phyloP scores from a whole-genome alignment of 345 rosid species.

The Hibiscus tridactylites region DNA sequence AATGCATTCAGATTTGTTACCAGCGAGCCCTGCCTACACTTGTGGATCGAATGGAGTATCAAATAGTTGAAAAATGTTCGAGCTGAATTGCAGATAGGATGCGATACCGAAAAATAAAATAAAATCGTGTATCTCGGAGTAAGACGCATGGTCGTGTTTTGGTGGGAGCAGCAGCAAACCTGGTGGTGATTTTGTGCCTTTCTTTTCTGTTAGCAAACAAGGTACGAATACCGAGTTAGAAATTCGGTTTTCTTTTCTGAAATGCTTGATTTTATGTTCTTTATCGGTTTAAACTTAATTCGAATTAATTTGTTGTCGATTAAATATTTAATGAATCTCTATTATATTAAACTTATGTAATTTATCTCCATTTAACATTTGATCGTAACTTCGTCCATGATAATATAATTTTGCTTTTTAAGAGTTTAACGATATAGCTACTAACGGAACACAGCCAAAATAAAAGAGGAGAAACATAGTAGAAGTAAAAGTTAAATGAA shows the following conservation, averaged over 20 bases:
- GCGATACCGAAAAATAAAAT: not conserved
- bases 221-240: not conserved
- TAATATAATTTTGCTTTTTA: too few relatives aligned
- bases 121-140: not conserved
- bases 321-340: too few relatives aligned
- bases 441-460: too few relatives aligned
- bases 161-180: not conserved
- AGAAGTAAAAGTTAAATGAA: too few relatives aligned
- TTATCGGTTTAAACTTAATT: too few relatives aligned
- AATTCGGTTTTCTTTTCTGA: not conserved
- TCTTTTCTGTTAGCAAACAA: slow-evolving; percentile 5
- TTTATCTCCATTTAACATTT: too few relatives aligned
- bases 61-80: not conserved
- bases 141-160: not conserved
- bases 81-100: slow-evolving; percentile 18
- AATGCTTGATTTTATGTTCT: not conserved
- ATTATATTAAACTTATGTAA: too few relatives aligned
- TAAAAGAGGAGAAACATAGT: not conserved
- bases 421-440: too few relatives aligned
- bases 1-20: not conserved
- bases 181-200: not conserved
- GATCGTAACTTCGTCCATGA: too few relatives aligned
- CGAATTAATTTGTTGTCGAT: too few relatives aligned
- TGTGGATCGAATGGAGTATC: not conserved
- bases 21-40: not conserved